Evolutionary conservation across 306 rosid genomes (phyloP).

Genomic region (Rosa lucieae): DNA sequence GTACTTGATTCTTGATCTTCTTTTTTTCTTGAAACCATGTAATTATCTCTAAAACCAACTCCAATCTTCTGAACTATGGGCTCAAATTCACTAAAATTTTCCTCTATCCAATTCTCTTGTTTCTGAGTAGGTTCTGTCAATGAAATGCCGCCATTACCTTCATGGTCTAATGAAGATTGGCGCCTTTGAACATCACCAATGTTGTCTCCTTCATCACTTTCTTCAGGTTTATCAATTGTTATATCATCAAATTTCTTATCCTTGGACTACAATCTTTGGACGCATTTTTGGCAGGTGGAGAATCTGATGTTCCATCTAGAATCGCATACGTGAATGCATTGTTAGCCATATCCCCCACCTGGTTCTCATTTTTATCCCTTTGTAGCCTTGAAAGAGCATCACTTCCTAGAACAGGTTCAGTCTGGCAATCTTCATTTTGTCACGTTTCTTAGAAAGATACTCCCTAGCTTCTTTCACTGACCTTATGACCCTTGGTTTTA

Average conservation of each 20-base stretch:
- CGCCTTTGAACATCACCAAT: conserved; percentile 34
- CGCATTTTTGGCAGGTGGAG: conserved; percentile 34
- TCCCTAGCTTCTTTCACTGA: conserved; percentile 89
- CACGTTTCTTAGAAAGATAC: conserved; percentile 56
- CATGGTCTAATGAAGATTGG: conserved; percentile 34
- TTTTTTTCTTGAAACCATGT: conserved; percentile 65
- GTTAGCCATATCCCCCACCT: conserved; percentile 26
- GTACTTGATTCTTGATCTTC: conserved; percentile 40
- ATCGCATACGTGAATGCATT: conserved; percentile 19
- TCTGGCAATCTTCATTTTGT: conserved; percentile 34
- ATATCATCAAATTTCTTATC: conserved; percentile 37
- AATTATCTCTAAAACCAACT: conserved; percentile 77
- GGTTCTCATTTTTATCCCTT: conserved; percentile 28
- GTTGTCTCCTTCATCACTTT: conserved; percentile 9
- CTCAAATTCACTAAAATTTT: conserved; percentile 74
- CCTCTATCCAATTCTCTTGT: conserved; percentile 69
- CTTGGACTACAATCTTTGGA: conserved; percentile 35
- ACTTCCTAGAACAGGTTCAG: conserved; percentile 32
- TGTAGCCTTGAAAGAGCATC: conserved; percentile 33
- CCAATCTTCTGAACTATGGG: conserved; percentile 71
- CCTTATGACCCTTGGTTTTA: conserved; percentile 61
- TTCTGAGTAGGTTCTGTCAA: conserved; percentile 32
- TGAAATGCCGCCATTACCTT: conserved; percentile 33
- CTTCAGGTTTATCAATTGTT: conserved; percentile 33
- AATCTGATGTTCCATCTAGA: conserved; percentile 38